Evolutionary conservation across 169 alveolate species (phyloP), one percentile per base, ranked within the genome.

Genomic region (Theileria luwenshuni): DNA sequence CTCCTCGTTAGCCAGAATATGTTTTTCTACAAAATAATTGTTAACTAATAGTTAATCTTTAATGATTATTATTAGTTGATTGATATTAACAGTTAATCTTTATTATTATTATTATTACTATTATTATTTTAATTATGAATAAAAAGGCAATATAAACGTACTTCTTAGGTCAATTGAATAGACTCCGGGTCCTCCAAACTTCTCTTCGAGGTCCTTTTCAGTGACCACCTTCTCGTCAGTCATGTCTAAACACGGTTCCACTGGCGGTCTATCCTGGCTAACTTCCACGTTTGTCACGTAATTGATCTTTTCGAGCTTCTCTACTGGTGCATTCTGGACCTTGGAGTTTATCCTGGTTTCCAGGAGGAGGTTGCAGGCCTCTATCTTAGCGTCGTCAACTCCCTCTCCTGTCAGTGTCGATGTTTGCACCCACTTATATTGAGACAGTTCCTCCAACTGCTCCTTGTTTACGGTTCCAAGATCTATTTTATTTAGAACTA

Each of bases 151-250:
- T n/a, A 72, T 83, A 41, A 74, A 90, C 67, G 91, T 84, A 76
- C 90, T 94, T 52, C 96, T 89, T 68, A 91, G 80, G 80, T 94
- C 97, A 35, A 91, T 90, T n/a, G 92, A 91, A 80, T 94, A 98
- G n/a, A 96, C 98, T 15, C 99, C 99, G 27, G 99, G 97, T 0
- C 99, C 99, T 13, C 99, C 99, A 58, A 91, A 83, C 70, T 65
- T 70, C 25, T 62, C 86, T 54, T 75, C 90, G 70, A 84, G 76
- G 28, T 81, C 80, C 62, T 69, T 61, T 68, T 89, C 92, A 5
- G 91, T 74, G 63, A 73, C 76, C 35, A 38, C 49, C 56, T 51
- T 71, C 38, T 43, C 75, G 56, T 83, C 41, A 8, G 42, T 28
- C n/a, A 32, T 0, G 1, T 80, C 33, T 2, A 5, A 51, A 15